Evolutionary conservation across 1,284 basidiomycete genomes (phyloP), one percentile per base, ranked within the genome.

Genomic region (Ceratobasidium sp.): DNA sequence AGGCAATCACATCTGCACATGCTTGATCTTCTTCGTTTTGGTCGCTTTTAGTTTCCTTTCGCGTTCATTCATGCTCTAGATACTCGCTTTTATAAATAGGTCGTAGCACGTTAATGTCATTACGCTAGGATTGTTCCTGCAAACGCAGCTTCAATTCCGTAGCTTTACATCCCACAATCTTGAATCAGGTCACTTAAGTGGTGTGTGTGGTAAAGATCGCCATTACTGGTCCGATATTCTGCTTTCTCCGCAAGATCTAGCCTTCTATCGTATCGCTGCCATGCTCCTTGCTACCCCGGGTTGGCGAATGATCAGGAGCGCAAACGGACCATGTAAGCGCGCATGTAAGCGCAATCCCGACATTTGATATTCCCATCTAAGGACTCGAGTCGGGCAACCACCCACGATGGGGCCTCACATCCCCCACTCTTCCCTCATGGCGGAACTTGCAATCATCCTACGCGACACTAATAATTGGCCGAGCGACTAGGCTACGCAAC

Each of bases 361-460:
- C 39, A 63, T 9, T 42, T 63, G 26, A 63, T 63, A 13, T 63
- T 63, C 60, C 64, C 44, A 51, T 51, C 33, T 26, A 23, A 44
- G 64, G 64, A 49, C 23, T 49, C 20, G 64, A 67, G 64, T 28
- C 64, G 46, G 64, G 64, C 23, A 13, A 67, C 33, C 44, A 67
- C 64, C 46, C 64, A 67, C 64, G 64, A 67, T 28, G 49, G 46
- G 64, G 49, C 49, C 64, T 67, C 64, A 67, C 42, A 23, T 28
- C 64, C 64, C 64, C 42, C 28, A 33, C 44, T 26, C 23, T n/a
- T 67, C n/a, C 44, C 64, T 67, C 23, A 15, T 23, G 42, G 20
- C 64, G 64, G 64, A 67, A 67, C 64, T 67, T 67, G 44, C 26
- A 20, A 49, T 67, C 64, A 49, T 44, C 9, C 39, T 28, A 39